Evolutionary conservation across 139 green algal species (phyloP).

Genomic region (Zygnema cylindricum): DNA sequence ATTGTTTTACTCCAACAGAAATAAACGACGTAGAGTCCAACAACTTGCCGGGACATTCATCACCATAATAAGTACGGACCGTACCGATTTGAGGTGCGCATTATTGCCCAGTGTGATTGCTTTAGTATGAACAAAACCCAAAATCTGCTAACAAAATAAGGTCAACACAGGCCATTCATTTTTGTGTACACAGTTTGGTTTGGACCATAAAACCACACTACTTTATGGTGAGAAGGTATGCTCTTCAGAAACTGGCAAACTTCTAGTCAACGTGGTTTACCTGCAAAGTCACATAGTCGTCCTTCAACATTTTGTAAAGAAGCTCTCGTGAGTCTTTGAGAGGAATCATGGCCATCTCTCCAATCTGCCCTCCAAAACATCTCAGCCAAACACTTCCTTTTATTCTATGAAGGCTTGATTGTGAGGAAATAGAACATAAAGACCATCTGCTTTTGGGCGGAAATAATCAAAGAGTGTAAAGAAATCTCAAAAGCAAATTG

Average conservation of each 20-base stretch:
- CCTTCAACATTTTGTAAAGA: conserved; percentile 84
- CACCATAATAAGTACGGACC: too few relatives aligned
- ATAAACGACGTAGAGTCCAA: too few relatives aligned
- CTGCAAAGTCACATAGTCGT: conserved; percentile 71
- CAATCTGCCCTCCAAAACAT: conserved; percentile 42
- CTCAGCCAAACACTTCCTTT: background rate
- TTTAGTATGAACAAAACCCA: too few relatives aligned
- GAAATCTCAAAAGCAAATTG: too few relatives aligned
- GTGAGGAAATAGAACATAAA: conserved; percentile 23
- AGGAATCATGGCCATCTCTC: conserved; percentile 65
- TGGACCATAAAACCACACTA: background rate
- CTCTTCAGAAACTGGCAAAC: background rate
- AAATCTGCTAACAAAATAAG: too few relatives aligned
- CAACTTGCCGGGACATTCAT: too few relatives aligned
- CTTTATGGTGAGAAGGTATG: background rate
- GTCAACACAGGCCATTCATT: too few relatives aligned
- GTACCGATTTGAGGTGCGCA: too few relatives aligned
- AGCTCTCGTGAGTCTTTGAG: conserved; percentile 76
- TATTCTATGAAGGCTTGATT: background rate
- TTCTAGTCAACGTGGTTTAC: conserved; percentile 31
- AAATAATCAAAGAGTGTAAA: too few relatives aligned
- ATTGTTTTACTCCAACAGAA: too few relatives aligned
- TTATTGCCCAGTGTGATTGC: too few relatives aligned
- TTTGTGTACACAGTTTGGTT: background rate
- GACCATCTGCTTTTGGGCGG: too few relatives aligned